phyloP scores from a whole-genome alignment of 768 basidiomycete genomes.

The Leccinum disarticulatum region DNA sequence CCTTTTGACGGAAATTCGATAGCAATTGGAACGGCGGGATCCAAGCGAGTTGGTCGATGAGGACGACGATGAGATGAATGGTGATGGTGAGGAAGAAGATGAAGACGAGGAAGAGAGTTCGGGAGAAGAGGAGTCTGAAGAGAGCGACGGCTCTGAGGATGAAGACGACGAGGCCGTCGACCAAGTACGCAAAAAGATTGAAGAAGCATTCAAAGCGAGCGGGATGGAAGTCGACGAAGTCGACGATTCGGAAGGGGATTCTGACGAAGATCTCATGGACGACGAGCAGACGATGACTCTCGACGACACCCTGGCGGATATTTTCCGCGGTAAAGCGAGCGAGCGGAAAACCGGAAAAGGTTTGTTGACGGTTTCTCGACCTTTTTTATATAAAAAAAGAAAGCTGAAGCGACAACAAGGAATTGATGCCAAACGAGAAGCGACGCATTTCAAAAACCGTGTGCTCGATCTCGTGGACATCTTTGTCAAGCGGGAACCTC shows the following conservation, averaged over 20 bases:
- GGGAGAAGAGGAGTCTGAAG: slow-evolving; percentile 33
- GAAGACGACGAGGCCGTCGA: slow-evolving; percentile 46
- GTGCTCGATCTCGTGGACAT: slow-evolving; percentile 93
- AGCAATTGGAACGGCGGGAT: slow-evolving; percentile 84
- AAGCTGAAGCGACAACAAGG: slow-evolving; percentile 35
- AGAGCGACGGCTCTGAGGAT: slow-evolving; percentile 42
- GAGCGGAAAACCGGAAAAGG: slow-evolving; percentile 68
- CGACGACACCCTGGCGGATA: slow-evolving; percentile 86
- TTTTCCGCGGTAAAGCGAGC: slow-evolving; percentile 70
- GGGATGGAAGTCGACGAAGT: slow-evolving; percentile 52
- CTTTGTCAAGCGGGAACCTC: slow-evolving; percentile 74
- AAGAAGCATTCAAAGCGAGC: slow-evolving; percentile 59
- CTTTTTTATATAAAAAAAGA: neutral
- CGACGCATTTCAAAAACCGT: slow-evolving; percentile 94
- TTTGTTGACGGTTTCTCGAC: slow-evolving; percentile 31
- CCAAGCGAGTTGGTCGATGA: slow-evolving; percentile 51
- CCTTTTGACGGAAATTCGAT: slow-evolving; percentile 9
- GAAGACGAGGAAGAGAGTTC: slow-evolving; percentile 36
- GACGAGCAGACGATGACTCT: slow-evolving; percentile 99
- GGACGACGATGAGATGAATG: slow-evolving; percentile 43
- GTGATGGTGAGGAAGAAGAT: slow-evolving; percentile 33
- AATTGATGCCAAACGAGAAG: slow-evolving; percentile 76
- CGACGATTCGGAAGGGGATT: slow-evolving; percentile 51
- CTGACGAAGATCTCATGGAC: slow-evolving; percentile 74
- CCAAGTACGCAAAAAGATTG: slow-evolving; percentile 69